These are phyloP conservation scores for Pythium guiyangense DNA, from an alignment of 352 stramenopile species.

Conservation along the genomic window DNA sequence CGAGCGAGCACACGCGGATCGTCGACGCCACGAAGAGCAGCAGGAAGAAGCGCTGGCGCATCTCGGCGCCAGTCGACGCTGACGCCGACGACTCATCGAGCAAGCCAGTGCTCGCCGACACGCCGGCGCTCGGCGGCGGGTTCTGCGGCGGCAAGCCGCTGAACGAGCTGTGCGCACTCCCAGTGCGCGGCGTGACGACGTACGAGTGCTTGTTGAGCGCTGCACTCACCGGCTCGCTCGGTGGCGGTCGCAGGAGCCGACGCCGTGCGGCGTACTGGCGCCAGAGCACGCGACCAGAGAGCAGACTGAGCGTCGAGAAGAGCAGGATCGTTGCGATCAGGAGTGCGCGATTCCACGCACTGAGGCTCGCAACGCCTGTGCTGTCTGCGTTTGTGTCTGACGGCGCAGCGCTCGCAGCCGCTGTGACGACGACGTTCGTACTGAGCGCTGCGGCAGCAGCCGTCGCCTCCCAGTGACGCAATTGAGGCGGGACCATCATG, in stretches of 20 bases:
- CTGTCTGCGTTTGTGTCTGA: neutral
- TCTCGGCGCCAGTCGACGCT: conserved; percentile 68
- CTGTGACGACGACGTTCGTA: too few relatives aligned
- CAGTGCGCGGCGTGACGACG: conserved; percentile 6
- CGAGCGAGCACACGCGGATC: conserved; percentile 53
- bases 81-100: conserved; percentile 44
- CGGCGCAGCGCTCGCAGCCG: neutral
- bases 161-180: conserved; percentile 14
- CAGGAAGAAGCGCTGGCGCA: conserved; percentile 68
- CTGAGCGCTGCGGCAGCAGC: neutral
- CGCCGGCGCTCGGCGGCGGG: conserved; percentile 1
- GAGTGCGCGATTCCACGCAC: conserved; percentile 35
- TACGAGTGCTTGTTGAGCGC: conserved; percentile 12
- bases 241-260: conserved; percentile 9
- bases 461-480: neutral
- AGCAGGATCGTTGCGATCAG: conserved; percentile 51
- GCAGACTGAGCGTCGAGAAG: conserved; percentile 51
- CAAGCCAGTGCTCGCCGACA: conserved; percentile 29
- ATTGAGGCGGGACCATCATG: conserved; percentile 5
- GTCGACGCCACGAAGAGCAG: conserved; percentile 67
- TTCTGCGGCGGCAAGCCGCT: conserved; percentile 25
- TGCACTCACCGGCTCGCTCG: neutral
- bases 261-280: conserved; percentile 32
- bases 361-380: conserved; percentile 28
- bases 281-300: conserved; percentile 55